Percentiles rank a stretch among this genome's conserved stretches.
These are phyloP conservation scores for Flaveria robusta DNA, from an alignment of 129 eudicot genomes.

Conservation along the genomic window DNA sequence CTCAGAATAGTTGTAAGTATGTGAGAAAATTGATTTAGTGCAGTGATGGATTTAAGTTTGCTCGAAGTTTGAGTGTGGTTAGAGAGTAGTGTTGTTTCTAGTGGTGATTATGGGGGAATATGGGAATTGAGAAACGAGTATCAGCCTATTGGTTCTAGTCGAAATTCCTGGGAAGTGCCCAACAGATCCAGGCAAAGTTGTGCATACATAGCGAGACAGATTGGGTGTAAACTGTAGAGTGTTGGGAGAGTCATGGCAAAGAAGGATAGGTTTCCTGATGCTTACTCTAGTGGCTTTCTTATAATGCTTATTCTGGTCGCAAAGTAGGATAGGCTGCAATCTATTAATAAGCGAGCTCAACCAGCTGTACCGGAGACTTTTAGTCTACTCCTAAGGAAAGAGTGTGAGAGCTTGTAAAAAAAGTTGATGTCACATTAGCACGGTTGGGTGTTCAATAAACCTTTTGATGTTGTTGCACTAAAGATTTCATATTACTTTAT, in stretches of 20 bases:
- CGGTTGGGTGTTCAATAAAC: constrained; percentile 73
- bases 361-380: constrained; percentile 30
- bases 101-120: constrained; percentile 16
- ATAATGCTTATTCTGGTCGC: no score
- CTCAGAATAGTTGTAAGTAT: no score
- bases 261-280: constrained; percentile 57
- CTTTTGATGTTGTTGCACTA: constrained; percentile 70
- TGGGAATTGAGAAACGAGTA: constrained; percentile 9
- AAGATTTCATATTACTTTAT: constrained; percentile 78
- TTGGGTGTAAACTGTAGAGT: constrained; percentile 2
- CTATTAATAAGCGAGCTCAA: constrained; percentile 35
- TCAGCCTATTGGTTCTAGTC: neutral
- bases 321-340: no score
- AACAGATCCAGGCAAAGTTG: neutral
- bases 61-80: constrained; percentile 12
- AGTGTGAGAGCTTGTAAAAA: constrained; percentile 63
- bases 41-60: no score
- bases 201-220: neutral
- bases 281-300: constrained; percentile 43
- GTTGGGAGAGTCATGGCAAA: constrained; percentile 45
- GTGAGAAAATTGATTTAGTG: no score
- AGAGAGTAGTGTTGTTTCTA: neutral
- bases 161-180: constrained; percentile 1
- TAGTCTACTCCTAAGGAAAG: constrained; percentile 45
- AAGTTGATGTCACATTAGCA: constrained; percentile 64